A percentile compares a stretch with the other conserved stretches of the same genome.
These are phyloP conservation scores for Kodamaea kakaduensis DNA, from an alignment of 805 yeast genomes.

Conservation along the genomic window DNA sequence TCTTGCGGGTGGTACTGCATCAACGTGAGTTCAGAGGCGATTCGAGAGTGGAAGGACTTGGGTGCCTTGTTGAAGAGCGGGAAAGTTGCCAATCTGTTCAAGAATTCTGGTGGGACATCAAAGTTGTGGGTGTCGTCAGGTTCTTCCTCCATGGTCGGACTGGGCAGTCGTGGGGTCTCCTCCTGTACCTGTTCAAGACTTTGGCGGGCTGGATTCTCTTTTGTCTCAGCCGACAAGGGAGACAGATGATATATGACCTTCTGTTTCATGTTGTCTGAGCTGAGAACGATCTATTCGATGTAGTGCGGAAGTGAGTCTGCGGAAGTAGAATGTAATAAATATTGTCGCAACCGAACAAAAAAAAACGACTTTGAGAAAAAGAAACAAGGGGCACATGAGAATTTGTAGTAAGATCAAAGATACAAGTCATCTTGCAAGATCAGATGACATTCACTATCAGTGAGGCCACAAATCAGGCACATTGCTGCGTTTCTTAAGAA, in stretches of 20 bases:
- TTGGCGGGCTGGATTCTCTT: background rate
- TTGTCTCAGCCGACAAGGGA: slow-evolving; percentile 18
- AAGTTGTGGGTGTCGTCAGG: slow-evolving; percentile 12
- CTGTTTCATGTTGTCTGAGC: slow-evolving; percentile 9
- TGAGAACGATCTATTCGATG: background rate
- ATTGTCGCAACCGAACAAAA: background rate
- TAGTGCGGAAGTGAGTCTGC: background rate
- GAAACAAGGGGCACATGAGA: too few relatives aligned
- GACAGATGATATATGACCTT: slow-evolving; percentile 19
- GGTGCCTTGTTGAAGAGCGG: slow-evolving; percentile 69
- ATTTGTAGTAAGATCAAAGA: too few relatives aligned
- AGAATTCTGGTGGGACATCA: slow-evolving; percentile 50
- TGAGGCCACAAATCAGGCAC: background rate
- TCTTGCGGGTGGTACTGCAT: slow-evolving; percentile 66
- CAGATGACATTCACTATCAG: background rate
- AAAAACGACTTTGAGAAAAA: background rate
- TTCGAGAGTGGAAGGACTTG: slow-evolving; percentile 53
- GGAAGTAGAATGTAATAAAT: background rate
- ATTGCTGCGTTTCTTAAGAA: background rate
- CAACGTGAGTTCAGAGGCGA: slow-evolving; percentile 54
- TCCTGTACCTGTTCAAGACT: background rate
- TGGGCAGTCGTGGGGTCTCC: background rate
- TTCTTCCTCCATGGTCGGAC: slow-evolving; percentile 9
- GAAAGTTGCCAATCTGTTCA: slow-evolving; percentile 52
- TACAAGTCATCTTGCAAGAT: too few relatives aligned